Evolutionary conservation across 805 yeast genomes (phyloP).

Genomic region (Yarrowia bubula): DNA sequence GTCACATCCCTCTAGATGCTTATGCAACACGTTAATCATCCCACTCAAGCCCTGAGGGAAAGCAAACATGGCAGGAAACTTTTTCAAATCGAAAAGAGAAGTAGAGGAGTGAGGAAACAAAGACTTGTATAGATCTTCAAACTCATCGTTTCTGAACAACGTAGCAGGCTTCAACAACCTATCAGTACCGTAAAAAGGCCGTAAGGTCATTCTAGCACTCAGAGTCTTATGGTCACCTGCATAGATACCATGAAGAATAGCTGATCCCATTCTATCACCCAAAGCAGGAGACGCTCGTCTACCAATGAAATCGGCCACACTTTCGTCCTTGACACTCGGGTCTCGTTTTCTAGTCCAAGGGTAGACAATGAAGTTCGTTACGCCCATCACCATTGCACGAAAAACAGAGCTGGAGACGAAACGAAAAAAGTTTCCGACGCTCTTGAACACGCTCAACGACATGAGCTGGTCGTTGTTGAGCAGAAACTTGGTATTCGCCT

Average conservation of each 20-base stretch:
- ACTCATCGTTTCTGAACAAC: constrained; percentile 34
- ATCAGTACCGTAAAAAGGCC: constrained; percentile 57
- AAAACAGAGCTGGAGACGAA: constrained; percentile 39
- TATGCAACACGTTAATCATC: constrained; percentile 1
- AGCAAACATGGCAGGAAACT: constrained; percentile 28
- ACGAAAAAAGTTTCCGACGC: constrained; percentile 26
- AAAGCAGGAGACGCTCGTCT: constrained; percentile 63
- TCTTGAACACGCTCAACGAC: constrained; percentile 36
- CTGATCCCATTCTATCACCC: constrained; percentile 66
- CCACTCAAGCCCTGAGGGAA: constrained; percentile 18
- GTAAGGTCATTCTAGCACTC: constrained; percentile 63
- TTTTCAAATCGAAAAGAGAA: not conserved
- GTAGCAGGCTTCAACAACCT: constrained; percentile 39
- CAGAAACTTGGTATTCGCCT: constrained; percentile 71
- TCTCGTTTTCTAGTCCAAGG: constrained; percentile 28
- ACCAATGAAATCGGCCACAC: constrained; percentile 61
- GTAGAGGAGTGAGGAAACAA: constrained; percentile 27
- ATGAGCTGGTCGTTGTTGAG: constrained; percentile 41
- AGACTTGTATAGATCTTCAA: constrained; percentile 34
- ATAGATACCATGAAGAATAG: constrained; percentile 83
- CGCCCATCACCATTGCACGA: constrained; percentile 57
- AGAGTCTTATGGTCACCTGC: constrained; percentile 75
- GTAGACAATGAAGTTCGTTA: constrained; percentile 40
- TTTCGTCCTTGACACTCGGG: constrained; percentile 54
- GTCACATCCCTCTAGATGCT: not conserved